Evolutionary conservation across 129 eudicot species (phyloP).

Genomic region (Artemisia argyi): DNA sequence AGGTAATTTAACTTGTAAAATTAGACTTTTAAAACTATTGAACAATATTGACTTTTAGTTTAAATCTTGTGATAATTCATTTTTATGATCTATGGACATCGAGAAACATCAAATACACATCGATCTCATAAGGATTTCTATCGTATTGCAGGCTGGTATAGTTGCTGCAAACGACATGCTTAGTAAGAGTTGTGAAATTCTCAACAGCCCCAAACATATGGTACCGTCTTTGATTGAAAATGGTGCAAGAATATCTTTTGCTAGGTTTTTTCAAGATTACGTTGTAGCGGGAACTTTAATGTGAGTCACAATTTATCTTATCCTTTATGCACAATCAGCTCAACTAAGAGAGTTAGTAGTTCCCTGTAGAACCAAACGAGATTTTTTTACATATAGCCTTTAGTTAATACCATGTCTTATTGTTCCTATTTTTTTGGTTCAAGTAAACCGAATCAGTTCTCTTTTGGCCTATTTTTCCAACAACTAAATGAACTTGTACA

Average conservation of each 20-base stretch:
- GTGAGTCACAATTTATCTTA: slow-evolving; percentile 52
- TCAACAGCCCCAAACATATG: slow-evolving; percentile 88
- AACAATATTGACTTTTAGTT: too few relatives aligned
- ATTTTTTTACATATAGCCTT: too few relatives aligned
- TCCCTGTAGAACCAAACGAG: too few relatives aligned
- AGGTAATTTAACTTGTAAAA: slow-evolving; percentile 44
- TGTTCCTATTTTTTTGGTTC: too few relatives aligned
- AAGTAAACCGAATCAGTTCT: too few relatives aligned
- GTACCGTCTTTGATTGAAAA: slow-evolving; percentile 71
- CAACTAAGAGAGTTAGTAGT: too few relatives aligned
- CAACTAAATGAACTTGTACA: too few relatives aligned
- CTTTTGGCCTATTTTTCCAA: too few relatives aligned
- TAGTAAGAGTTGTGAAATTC: slow-evolving; percentile 38
- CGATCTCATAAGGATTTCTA: not conserved
- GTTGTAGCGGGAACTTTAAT: slow-evolving; percentile 64
- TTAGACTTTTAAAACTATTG: too few relatives aligned
- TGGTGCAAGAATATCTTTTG: slow-evolving; percentile 79
- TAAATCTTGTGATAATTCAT: not conserved
- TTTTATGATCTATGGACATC: too few relatives aligned
- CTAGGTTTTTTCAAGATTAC: slow-evolving; percentile 61
- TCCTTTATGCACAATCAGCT: too few relatives aligned
- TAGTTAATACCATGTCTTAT: too few relatives aligned
- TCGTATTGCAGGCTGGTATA: slow-evolving; percentile 66
- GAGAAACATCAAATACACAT: not conserved
- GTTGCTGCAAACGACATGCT: slow-evolving; percentile 69